Conservation (phyloP, 805 yeast species). For the Candida maesae region DNA sequence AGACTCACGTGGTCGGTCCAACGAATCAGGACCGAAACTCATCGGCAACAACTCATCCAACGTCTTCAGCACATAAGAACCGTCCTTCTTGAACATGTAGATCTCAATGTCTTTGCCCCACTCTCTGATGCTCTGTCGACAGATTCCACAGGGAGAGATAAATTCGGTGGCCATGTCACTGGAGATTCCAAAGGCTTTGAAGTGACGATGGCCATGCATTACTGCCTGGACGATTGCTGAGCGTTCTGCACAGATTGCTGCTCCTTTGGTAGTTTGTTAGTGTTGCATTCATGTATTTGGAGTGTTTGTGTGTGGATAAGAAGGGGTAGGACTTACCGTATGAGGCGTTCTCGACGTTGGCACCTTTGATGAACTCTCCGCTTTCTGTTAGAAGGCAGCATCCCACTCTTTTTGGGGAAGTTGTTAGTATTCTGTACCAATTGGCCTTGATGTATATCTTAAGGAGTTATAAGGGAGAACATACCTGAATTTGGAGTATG, state of each 20-base stretch:
- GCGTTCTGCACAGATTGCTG: constrained; percentile 73
- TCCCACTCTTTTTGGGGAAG: constrained; percentile 59
- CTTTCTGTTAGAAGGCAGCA: constrained; percentile 57
- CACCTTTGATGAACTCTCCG: constrained; percentile 59
- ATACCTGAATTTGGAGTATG: constrained; percentile 39
- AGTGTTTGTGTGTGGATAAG: not conserved
- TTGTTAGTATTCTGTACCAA: constrained; percentile 1
- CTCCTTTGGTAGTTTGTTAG: constrained; percentile 30
- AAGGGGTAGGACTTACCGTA: constrained; percentile 51
- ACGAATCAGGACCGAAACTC: constrained; percentile 70
- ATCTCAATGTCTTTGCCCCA: constrained; percentile 60
- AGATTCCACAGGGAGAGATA: constrained; percentile 90
- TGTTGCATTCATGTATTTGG: not conserved
- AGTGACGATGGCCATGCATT: constrained; percentile 37
- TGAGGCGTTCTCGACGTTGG: constrained; percentile 91
- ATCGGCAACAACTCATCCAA: constrained; percentile 69
- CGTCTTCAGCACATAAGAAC: constrained; percentile 42
- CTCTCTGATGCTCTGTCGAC: constrained; percentile 87
- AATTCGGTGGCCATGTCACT: constrained; percentile 50
- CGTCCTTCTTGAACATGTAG: constrained; percentile 63
- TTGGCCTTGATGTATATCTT: no score
- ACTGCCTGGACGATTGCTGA: constrained; percentile 59
- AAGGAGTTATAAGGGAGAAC: not conserved
- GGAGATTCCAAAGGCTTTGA: constrained; percentile 64
- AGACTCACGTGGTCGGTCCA: not conserved